phyloP scores from a whole-genome alignment of 2,329 filamentous ascomycete genomes.

The Botrytis sinoallii region DNA sequence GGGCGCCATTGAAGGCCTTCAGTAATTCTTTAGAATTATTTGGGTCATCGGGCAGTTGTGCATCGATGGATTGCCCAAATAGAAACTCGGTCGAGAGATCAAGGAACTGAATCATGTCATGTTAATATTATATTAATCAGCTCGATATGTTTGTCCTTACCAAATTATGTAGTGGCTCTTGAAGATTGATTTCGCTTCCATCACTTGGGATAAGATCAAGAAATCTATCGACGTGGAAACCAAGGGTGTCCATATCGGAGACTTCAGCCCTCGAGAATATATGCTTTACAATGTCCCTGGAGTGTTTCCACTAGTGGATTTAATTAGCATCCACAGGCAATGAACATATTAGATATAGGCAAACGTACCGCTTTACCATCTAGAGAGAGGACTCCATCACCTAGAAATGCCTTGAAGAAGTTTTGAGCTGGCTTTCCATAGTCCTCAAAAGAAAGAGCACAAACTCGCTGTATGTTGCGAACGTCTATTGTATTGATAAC shows the following conservation, averaged over 20 bases:
- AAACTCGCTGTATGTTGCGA: background rate
- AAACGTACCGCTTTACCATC: background rate
- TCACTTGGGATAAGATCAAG: background rate
- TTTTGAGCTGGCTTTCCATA: conserved; percentile 9
- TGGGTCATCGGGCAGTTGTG: background rate
- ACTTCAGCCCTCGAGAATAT: conserved; percentile 3
- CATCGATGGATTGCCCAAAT: conserved; percentile 4
- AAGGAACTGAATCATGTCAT: background rate
- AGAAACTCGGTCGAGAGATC: conserved; percentile 10
- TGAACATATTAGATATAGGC: background rate
- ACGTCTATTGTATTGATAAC: background rate
- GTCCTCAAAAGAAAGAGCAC: background rate
- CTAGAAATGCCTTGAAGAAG: conserved; percentile 10
- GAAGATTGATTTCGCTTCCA: conserved; percentile 3
- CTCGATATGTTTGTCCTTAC: background rate
- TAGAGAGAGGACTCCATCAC: background rate
- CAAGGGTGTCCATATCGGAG: background rate
- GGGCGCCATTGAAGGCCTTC: background rate
- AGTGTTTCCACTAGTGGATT: background rate
- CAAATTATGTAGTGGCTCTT: background rate
- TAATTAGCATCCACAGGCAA: background rate
- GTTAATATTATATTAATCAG: background rate
- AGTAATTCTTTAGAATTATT: conserved; percentile 6
- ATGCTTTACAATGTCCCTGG: conserved; percentile 11
- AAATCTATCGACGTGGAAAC: conserved; percentile 13